These are phyloP conservation scores for Dichomitus squalens DNA, from an alignment of 1,284 basidiomycete genomes.

Conservation along the genomic window DNA sequence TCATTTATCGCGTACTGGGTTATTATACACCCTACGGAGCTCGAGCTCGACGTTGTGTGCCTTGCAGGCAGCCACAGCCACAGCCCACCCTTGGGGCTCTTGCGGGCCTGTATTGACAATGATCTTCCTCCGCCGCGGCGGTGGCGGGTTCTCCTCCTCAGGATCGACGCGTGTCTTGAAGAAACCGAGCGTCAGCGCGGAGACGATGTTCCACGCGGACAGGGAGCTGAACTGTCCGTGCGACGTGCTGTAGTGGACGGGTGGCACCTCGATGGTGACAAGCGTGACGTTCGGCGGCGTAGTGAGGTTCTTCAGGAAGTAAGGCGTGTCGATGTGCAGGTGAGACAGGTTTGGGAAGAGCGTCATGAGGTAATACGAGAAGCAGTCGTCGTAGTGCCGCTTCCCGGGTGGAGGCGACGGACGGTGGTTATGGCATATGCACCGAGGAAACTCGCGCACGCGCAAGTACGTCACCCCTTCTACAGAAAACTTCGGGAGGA, in stretches of 20 bases:
- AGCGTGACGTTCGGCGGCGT: conserved; percentile 1
- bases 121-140: conserved; percentile 11
- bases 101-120: conserved; percentile 12
- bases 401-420: background rate
- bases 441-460: conserved; percentile 20
- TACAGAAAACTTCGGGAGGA: conserved; percentile 5
- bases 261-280: conserved; percentile 18
- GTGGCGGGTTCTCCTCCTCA: background rate
- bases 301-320: conserved; percentile 11
- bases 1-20: too few relatives aligned
- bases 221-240: conserved; percentile 15
- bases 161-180: background rate
- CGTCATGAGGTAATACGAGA: conserved; percentile 16
- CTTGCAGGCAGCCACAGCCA: conserved; percentile 6
- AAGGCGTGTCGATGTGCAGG: conserved; percentile 19
- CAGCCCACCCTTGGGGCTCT: conserved; percentile 7
- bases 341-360: conserved; percentile 17
- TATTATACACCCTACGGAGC: background rate
- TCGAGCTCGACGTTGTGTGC: conserved; percentile 13
- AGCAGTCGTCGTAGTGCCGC: conserved; percentile 10
- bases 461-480: conserved; percentile 18
- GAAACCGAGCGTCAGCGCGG: conserved; percentile 10
- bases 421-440: conserved; percentile 15
- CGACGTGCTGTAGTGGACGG: conserved; percentile 4
- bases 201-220: conserved; percentile 19